These are phyloP conservation scores for Diaporthe sp. DNA, from an alignment of 2,329 filamentous ascomycete species.

Conservation along the genomic window DNA sequence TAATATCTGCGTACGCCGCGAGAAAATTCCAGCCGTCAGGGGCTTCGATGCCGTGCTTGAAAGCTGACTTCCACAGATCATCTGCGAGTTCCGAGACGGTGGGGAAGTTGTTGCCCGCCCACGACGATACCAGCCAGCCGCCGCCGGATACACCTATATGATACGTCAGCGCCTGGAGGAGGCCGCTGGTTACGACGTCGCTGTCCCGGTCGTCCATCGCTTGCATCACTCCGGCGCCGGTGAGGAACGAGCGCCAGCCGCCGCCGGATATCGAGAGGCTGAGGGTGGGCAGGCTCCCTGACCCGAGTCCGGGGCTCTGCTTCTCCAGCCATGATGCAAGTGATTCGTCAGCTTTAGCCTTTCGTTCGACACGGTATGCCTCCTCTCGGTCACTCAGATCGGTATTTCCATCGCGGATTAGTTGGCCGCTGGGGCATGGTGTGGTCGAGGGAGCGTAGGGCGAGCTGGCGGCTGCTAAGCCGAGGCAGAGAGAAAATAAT, in stretches of 20 bases:
- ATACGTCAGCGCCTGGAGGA: constrained; percentile 22
- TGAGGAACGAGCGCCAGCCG: constrained; percentile 19
- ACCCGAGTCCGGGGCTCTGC: constrained; percentile 17
- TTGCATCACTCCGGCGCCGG: constrained; percentile 30
- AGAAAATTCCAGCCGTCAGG: constrained; percentile 12
- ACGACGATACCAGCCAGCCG: constrained; percentile 15
- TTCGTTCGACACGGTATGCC: constrained; percentile 13
- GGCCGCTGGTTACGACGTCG: constrained; percentile 6
- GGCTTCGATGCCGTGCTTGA: constrained; percentile 15
- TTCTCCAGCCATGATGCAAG: constrained; percentile 11
- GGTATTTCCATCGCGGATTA: constrained; percentile 18
- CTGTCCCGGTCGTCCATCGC: constrained; percentile 20
- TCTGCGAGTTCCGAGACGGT: neutral
- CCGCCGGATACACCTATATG: constrained; percentile 30
- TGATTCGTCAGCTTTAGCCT: constrained; percentile 10
- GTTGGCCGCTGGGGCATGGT: constrained; percentile 2
- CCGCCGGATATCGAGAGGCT: constrained; percentile 25
- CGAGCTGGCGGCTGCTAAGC: constrained; percentile 16
- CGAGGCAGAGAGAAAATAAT: neutral
- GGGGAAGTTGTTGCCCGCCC: constrained; percentile 31
- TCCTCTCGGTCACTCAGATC: constrained; percentile 11
- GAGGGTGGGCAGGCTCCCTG: constrained; percentile 5
- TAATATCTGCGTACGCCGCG: constrained; percentile 5
- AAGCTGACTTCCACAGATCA: constrained; percentile 8
- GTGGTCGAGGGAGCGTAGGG: constrained; percentile 15